phyloP scores from a whole-genome alignment of 495 filamentous ascomycete species.

The Penicillium subrubescens region DNA sequence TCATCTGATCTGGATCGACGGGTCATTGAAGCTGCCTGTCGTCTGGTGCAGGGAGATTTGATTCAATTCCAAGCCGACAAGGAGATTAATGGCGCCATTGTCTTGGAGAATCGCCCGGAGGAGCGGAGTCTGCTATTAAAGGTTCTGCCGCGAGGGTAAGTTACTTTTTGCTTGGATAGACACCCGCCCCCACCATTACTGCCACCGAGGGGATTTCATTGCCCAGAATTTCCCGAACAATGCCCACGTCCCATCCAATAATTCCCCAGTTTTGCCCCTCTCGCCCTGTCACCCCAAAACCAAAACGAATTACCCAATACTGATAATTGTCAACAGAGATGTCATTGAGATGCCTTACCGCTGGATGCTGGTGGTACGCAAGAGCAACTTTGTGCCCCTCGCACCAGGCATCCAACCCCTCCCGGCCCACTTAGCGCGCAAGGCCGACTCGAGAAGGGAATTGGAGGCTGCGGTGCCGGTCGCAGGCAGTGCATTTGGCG shows the following conservation, averaged over 20 bases:
- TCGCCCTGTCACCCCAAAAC: background rate
- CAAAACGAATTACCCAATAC: conserved; percentile 17
- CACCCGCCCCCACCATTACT: background rate
- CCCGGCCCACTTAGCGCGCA: conserved; percentile 57
- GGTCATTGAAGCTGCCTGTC: conserved; percentile 60
- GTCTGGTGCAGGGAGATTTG: conserved; percentile 71
- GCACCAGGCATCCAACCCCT: conserved; percentile 60
- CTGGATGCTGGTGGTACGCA: conserved; percentile 57
- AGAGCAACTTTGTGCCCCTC: conserved; percentile 52
- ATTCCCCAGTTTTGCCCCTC: background rate
- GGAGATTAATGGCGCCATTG: conserved; percentile 88
- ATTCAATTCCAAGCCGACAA: conserved; percentile 87
- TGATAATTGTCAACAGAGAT: conserved; percentile 42
- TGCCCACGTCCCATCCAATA: background rate
- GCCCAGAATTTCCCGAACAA: conserved; percentile 17
- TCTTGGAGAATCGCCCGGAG: conserved; percentile 76
- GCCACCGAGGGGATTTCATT: background rate
- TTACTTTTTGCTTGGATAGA: conserved; percentile 26
- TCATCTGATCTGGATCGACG: conserved; percentile 66
- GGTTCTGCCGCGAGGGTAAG: conserved; percentile 85
- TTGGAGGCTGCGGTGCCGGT: conserved; percentile 54
- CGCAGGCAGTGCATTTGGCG: conserved; percentile 60
- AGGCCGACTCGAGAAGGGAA: conserved; percentile 48
- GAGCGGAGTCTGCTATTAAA: conserved; percentile 75
- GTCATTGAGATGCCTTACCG: conserved; percentile 57